Evolutionary conservation across 805 yeast genomes (phyloP), one percentile per base, ranked within the genome.

Genomic region (Yamadazyma phyllophila): DNA sequence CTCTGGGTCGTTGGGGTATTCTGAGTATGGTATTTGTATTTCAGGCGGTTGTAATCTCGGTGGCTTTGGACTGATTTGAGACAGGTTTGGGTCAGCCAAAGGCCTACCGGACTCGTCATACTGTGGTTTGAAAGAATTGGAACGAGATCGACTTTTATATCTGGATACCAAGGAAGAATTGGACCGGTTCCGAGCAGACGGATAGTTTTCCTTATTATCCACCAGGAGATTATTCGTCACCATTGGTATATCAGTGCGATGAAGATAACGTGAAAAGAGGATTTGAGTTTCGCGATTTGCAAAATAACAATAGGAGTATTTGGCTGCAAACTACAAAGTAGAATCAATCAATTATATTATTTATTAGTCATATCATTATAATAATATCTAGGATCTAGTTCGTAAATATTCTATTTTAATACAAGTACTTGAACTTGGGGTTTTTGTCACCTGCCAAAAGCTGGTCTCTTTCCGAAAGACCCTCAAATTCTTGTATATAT

Each of bases 391-490:
- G 24, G 24, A 4, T 20, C 24, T 20, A 20, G 24, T 20, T 20
- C 24, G 6, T 20, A 20, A 20, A 20, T 13, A 26, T 3, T 26
- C 7, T 31, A 26, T 16, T 30, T 15, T 44, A 44, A 29, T 44
- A 70, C 37, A 62, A 54, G 50, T 70, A 70, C 29, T 47, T 54
- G 50, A 70, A 66, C n/a, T 48, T 49, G 4, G 74, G 74, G 47
- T 60, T 65, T 46, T 61, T 60, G 50, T 70, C 75, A 39, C 74
- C 75, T 26, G 60, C 61, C 26, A 62, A 51, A 13, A 64, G 46
- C 49, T 65, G 62, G n/a, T 61, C 69, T 46, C 67, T 56, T 45
- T 57, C 61, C 11, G 55, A 43, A 43, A 59, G 48, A 4, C 54
- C 41, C n/a, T 58, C 59, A 45, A 59, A 70, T 34, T 65, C 48